Evolutionary conservation across 2,329 filamentous ascomycete species (phyloP).

Genomic region (Fusarium clavum): DNA sequence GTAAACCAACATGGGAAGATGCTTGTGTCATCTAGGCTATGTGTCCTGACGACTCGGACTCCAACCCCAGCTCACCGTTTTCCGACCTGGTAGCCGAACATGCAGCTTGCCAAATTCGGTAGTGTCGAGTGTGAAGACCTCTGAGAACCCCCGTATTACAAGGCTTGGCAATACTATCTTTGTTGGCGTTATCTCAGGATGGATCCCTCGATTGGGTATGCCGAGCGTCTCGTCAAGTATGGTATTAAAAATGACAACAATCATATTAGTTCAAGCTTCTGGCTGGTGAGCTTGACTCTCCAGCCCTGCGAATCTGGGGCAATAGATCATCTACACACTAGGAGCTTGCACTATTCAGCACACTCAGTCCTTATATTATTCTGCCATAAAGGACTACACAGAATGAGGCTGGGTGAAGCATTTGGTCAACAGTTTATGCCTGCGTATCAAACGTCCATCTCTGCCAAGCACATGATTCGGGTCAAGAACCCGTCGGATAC

Average conservation of each 20-base stretch:
- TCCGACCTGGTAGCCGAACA: slow-evolving; percentile 35
- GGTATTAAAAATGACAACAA: background rate
- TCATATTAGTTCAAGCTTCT: background rate
- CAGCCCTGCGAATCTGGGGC: slow-evolving; percentile 1
- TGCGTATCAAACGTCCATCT: background rate
- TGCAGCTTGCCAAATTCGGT: slow-evolving; percentile 45
- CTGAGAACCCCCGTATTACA: slow-evolving; percentile 8
- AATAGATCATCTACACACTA: background rate
- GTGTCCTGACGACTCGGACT: slow-evolving; percentile 33
- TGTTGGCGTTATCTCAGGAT: slow-evolving; percentile 12
- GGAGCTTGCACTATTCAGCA: slow-evolving; percentile 1
- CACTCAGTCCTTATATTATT: background rate
- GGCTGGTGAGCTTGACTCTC: slow-evolving; percentile 2
- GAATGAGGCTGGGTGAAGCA: slow-evolving; percentile 1
- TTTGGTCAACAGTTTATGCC: background rate
- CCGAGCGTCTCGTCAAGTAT: background rate
- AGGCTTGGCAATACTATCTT: slow-evolving; percentile 11
- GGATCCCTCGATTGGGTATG: slow-evolving; percentile 16
- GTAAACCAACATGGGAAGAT: slow-evolving; percentile 26
- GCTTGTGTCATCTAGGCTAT: slow-evolving; percentile 29
- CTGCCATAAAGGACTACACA: background rate
- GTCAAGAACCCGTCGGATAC: background rate
- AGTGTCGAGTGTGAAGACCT: slow-evolving; percentile 25
- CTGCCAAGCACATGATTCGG: slow-evolving; percentile 10
- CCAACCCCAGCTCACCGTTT: slow-evolving; percentile 38